These are phyloP conservation scores for Zasmidium citrigriseum DNA, from an alignment of 2,329 filamentous ascomycete genomes.

Conservation along the genomic window DNA sequence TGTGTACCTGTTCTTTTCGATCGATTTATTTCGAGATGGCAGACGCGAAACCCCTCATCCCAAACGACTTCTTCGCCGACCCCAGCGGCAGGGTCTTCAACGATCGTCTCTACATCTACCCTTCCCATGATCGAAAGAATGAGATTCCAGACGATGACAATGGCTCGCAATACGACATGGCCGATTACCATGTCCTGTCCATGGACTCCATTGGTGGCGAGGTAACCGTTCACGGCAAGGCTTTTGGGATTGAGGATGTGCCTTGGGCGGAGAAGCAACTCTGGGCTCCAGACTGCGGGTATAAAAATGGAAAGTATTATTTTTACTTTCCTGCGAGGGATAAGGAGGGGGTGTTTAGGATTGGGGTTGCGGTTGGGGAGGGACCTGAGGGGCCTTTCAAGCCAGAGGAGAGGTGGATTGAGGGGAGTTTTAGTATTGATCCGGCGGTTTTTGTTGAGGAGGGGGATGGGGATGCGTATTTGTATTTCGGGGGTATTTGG, in stretches of 20 bases:
- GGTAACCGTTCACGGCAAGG: conserved; percentile 73
- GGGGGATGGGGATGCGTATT: conserved; percentile 57
- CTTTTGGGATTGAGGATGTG: conserved; percentile 64
- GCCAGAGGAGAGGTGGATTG: conserved; percentile 64
- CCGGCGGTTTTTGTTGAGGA: conserved; percentile 74
- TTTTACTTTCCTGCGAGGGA: conserved; percentile 77
- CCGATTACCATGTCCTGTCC: conserved; percentile 78
- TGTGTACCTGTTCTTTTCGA: no score
- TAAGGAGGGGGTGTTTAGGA: conserved; percentile 68
- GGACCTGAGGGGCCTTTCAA: conserved; percentile 69
- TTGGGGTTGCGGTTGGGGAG: conserved; percentile 68
- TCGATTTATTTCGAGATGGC: conserved; percentile 20
- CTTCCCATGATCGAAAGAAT: conserved; percentile 76
- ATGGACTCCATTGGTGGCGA: conserved; percentile 56
- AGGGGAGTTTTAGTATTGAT: conserved; percentile 74
- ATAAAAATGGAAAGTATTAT: conserved; percentile 70
- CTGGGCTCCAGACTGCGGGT: conserved; percentile 77
- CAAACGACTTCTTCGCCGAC: conserved; percentile 76
- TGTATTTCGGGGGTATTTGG: conserved; percentile 81
- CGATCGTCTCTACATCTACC: conserved; percentile 74
- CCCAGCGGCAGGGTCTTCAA: conserved; percentile 81
- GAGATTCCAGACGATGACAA: conserved; percentile 78
- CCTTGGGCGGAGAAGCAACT: conserved; percentile 79
- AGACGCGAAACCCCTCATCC: conserved; percentile 63
- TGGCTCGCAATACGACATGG: conserved; percentile 84